Percentiles rank a stretch among this genome's conserved stretches.
These are phyloP conservation scores for Sutorius australiensis DNA, from an alignment of 768 basidiomycete species.

Conservation along the genomic window DNA sequence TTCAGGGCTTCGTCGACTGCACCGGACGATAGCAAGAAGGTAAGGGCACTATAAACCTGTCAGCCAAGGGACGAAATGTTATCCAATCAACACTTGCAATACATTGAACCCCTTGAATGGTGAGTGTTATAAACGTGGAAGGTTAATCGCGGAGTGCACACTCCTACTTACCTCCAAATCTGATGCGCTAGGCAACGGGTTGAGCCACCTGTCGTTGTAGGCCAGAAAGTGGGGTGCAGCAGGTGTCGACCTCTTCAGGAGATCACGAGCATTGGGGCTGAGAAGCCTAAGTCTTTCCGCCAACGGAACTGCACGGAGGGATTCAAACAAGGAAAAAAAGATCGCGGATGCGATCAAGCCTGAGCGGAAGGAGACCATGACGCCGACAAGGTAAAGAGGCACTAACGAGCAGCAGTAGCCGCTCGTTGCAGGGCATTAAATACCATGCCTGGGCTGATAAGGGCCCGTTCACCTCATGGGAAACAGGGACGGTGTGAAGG, in stretches of 20 bases:
- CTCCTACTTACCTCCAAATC: constrained; percentile 36
- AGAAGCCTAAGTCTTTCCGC: constrained; percentile 21
- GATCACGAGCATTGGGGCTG: constrained; percentile 19
- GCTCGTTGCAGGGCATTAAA: constrained; percentile 11
- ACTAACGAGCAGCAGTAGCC: neutral
- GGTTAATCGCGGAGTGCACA: neutral
- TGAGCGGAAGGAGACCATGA: constrained; percentile 16
- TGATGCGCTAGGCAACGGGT: constrained; percentile 42
- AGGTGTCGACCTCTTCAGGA: constrained; percentile 26
- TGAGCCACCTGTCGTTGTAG: constrained; percentile 41
- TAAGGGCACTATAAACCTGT: constrained; percentile 29
- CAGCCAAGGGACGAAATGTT: neutral
- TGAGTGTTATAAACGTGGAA: neutral
- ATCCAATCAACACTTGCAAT: constrained; percentile 22
- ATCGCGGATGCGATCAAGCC: constrained; percentile 1
- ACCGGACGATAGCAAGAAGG: constrained; percentile 41
- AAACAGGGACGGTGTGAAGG: constrained; percentile 4
- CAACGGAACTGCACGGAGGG: constrained; percentile 15
- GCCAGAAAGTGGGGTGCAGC: constrained; percentile 48
- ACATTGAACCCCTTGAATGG: constrained; percentile 30
- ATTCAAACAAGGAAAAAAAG: constrained; percentile 8
- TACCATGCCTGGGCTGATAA: constrained; percentile 5
- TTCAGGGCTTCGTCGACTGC: constrained; percentile 43
- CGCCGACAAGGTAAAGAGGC: neutral
- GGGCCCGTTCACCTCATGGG: constrained; percentile 1